These are phyloP conservation scores for Asterella californica DNA, from an alignment of 225 moss, liverwort and hornwort genomes.

Conservation along the genomic window DNA sequence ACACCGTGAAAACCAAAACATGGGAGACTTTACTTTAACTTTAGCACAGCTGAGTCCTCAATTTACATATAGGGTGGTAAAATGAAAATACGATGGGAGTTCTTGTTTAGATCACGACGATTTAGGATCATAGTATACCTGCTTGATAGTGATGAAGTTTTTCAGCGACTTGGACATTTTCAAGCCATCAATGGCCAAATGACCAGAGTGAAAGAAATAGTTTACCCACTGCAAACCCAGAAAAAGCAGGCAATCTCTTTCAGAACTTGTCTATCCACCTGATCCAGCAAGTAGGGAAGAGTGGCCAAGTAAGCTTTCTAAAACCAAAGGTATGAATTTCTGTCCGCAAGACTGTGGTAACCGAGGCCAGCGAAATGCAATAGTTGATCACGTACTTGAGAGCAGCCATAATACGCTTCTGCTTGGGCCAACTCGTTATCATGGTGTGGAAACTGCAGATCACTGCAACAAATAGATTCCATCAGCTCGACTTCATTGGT, in stretches of 20 bases:
- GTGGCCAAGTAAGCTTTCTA: not conserved
- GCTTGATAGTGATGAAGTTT: constrained; percentile 91
- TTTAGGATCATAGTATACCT: constrained; percentile 36
- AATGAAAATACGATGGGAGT: not conserved
- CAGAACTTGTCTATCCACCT: not conserved
- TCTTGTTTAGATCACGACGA: not conserved
- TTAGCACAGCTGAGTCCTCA: not conserved
- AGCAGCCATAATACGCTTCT: constrained; percentile 77
- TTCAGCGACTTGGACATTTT: constrained; percentile 99
- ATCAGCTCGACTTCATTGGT: not conserved
- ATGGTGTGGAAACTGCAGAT: constrained; percentile 93
- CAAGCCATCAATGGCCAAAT: constrained; percentile 88
- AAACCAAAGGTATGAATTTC: too few relatives aligned
- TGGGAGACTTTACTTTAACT: not conserved
- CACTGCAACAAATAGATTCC: constrained; percentile 41
- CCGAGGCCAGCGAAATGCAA: not conserved
- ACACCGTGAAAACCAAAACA: not conserved
- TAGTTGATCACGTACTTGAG: constrained; percentile 43
- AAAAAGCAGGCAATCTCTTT: not conserved
- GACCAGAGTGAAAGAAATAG: constrained; percentile 94
- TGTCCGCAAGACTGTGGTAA: not conserved
- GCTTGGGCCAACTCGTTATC: constrained; percentile 93
- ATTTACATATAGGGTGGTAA: not conserved
- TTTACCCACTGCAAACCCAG: constrained; percentile 75
- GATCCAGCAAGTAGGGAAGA: not conserved